Base-by-base conservation (phyloP, 75 land plant genomes). In the Ceratopteris richardii region DNA sequence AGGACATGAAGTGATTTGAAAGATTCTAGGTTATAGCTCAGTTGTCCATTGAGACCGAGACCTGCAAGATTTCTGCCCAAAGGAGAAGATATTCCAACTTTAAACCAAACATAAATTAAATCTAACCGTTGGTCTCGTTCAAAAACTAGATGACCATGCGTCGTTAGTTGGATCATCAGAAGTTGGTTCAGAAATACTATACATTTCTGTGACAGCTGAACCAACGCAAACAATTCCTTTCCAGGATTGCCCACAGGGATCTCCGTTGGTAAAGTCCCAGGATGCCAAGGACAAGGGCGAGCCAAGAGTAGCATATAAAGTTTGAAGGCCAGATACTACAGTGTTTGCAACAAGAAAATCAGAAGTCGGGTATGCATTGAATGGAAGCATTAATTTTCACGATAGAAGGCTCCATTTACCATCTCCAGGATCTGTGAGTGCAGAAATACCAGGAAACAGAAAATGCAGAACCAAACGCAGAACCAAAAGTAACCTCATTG, bases 241-340 rank as follows among this genome's bases (percentile, higher is more conserved):
- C 94, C 97, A 92, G 1, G 60, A 42, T 3, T 82, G 69, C 0
- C 71, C 86, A 64, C 97, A 92, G 24, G 97, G 97, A 64, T 92
- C 97, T 50, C 83, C 88, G 16, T 83, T 86, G 65, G 56, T 73
- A 12, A 80, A 36, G 47, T 44, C 68, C 97, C 97, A 92, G 27
- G 65, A 74, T 36, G 44, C 61, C 26, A 92, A 53, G 51, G 76
- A 72, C 17, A 74, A 60, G 29, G 94, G 94, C 29, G 78, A 73
- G 37, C 82, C 65, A 29, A 92, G 61, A 68, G 81, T 77, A 26
- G 23, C 67, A 56, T 70, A 92, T 67, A 92, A 74, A 0, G 69
- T 78, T 54, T 65, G 66, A 16, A 92, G 74, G 30, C 80, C 94
- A 66, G 77, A 63, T 18, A 78, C 97, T 92, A 84, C 73, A 81